These are phyloP conservation scores for Stephania yunnanensis DNA, from an alignment of 164 flowering plant species.

Conservation along the genomic window DNA sequence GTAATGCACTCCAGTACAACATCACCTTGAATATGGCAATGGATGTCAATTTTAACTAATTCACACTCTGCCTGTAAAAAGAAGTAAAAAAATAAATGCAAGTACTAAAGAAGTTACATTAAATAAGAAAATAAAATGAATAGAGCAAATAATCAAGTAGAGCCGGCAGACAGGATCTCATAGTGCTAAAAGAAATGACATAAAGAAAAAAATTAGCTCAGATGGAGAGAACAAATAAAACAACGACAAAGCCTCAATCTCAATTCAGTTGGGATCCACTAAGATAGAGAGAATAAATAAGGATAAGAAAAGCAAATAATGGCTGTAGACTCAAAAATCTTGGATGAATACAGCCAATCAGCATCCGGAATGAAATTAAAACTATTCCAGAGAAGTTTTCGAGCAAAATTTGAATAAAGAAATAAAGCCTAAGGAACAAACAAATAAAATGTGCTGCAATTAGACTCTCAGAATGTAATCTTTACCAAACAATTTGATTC, in stretches of 20 bases:
- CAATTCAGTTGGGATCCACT: too few relatives aligned
- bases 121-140: neutral
- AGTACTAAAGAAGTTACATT: neutral
- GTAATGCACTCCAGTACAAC: conserved; percentile 82
- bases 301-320: neutral
- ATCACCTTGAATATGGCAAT: conserved; percentile 89
- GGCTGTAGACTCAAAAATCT: neutral
- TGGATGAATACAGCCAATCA: too few relatives aligned
- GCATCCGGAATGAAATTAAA: too few relatives aligned
- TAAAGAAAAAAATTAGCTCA: neutral
- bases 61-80: conserved; percentile 77
- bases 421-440: too few relatives aligned
- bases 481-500: too few relatives aligned
- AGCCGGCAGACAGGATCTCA: neutral
- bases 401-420: neutral
- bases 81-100: neutral
- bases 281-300: neutral
- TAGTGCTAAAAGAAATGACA: neutral
- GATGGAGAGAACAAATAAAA: too few relatives aligned
- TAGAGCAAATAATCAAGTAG: neutral
- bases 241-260: neutral
- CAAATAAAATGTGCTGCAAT: too few relatives aligned
- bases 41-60: conserved; percentile 80
- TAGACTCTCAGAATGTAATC: too few relatives aligned
- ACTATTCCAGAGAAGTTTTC: too few relatives aligned